Conservation (phyloP, 371 early-diverging fungal species). For the Syncephalastrum contaminatum region DNA sequence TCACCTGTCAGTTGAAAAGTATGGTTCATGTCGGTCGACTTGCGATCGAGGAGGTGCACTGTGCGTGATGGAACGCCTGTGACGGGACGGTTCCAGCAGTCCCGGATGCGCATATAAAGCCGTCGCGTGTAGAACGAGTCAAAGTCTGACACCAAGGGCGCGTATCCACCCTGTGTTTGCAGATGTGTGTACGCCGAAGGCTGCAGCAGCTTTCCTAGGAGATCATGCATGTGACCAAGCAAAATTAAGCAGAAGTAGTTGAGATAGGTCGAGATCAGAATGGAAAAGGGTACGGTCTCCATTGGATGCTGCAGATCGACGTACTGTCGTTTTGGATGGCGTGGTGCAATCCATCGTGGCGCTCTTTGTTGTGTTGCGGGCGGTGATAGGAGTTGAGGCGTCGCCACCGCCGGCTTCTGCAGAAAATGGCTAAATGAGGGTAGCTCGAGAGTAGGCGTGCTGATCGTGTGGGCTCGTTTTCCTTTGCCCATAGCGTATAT, state of each 20-base stretch:
- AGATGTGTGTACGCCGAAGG: constrained; percentile 72
- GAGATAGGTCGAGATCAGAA: constrained; percentile 93
- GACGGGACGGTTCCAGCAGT: constrained; percentile 98
- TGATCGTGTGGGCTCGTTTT: constrained; percentile 32
- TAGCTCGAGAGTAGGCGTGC: constrained; percentile 11
- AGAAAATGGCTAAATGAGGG: too few species aligned
- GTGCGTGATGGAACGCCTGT: constrained; percentile 93
- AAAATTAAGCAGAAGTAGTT: constrained; percentile 93
- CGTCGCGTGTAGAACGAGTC: constrained; percentile 98
- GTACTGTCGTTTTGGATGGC: constrained; percentile 14
- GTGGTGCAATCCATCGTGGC: constrained; percentile 13
- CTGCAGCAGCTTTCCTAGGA: constrained; percentile 79
- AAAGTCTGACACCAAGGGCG: constrained; percentile 92
- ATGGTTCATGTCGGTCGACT: constrained; percentile 79
- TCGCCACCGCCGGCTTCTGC: too few species aligned
- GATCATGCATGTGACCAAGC: constrained; percentile 91
- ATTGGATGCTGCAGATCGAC: constrained; percentile 23
- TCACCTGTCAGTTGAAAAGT: constrained; percentile 89
- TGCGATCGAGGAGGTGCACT: constrained; percentile 86
- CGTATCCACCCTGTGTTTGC: constrained; percentile 70
- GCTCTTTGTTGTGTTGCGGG: background rate
- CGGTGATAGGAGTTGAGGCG: too few species aligned
- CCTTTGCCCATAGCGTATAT: constrained; percentile 29
- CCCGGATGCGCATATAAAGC: constrained; percentile 91
- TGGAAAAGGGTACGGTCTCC: constrained; percentile 56